phyloP scores from a whole-genome alignment of 495 filamentous ascomycete species.

The Letharia lupina region DNA sequence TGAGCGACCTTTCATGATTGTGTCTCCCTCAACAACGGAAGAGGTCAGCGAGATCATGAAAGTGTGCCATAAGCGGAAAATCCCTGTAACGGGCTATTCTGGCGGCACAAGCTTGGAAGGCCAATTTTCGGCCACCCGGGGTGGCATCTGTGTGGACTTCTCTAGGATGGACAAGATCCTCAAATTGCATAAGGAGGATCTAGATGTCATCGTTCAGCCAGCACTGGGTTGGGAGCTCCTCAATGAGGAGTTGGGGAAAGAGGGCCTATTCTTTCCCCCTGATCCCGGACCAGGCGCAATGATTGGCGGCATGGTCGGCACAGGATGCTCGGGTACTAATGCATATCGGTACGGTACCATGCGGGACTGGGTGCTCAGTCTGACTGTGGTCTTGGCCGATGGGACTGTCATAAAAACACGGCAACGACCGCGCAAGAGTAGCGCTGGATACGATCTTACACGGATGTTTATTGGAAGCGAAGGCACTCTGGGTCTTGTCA shows the following conservation, averaged over 20 bases:
- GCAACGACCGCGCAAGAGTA: slow-evolving; percentile 66
- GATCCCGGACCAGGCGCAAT: slow-evolving; percentile 66
- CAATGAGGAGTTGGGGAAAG: slow-evolving; percentile 60
- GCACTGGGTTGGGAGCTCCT: slow-evolving; percentile 71
- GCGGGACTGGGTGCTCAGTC: slow-evolving; percentile 79
- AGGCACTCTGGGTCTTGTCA: slow-evolving; percentile 70
- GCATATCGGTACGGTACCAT: slow-evolving; percentile 77
- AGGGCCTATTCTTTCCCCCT: slow-evolving; percentile 73
- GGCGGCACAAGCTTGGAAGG: slow-evolving; percentile 76
- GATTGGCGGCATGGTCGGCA: slow-evolving; percentile 71
- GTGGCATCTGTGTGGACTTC: slow-evolving; percentile 74
- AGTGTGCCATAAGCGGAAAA: slow-evolving; percentile 58
- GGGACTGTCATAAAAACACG: slow-evolving; percentile 71
- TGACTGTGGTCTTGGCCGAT: slow-evolving; percentile 73
- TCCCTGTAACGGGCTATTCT: slow-evolving; percentile 68
- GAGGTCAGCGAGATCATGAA: slow-evolving; percentile 68
- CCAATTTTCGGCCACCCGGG: slow-evolving; percentile 64
- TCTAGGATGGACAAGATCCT: slow-evolving; percentile 66
- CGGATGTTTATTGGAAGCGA: slow-evolving; percentile 69
- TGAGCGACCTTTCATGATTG: slow-evolving; percentile 51
- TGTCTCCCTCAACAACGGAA: slow-evolving; percentile 57
- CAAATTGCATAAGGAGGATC: slow-evolving; percentile 58
- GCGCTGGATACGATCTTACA: slow-evolving; percentile 74
- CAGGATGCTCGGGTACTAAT: slow-evolving; percentile 73
- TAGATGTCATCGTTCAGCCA: slow-evolving; percentile 77